Evolutionary conservation across 192 early-diverging fungal species (phyloP).

Genomic region (Rhizophagus sp.): DNA sequence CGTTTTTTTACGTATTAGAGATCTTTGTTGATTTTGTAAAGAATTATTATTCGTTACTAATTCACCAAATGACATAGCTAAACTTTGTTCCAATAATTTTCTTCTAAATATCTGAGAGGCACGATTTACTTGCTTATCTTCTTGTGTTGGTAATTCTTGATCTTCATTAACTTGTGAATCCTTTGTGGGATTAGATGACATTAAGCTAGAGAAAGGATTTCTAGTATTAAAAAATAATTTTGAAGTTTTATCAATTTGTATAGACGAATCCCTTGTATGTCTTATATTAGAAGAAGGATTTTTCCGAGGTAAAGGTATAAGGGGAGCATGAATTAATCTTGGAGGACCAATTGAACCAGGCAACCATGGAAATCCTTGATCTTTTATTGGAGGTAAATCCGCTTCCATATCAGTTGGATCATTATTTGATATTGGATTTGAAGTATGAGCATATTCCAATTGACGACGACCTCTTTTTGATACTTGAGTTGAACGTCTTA

Average conservation of each 20-base stretch:
- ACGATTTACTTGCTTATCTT: neutral
- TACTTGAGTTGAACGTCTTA: neutral
- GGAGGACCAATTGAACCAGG: neutral
- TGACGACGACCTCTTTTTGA: neutral
- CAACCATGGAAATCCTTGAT: neutral
- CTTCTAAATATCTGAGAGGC: constrained; percentile 19
- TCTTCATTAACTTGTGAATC: neutral
- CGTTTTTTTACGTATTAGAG: constrained; percentile 7
- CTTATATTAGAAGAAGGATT: neutral
- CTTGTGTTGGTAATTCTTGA: neutral
- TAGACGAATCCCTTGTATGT: neutral
- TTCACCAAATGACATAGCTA: neutral
- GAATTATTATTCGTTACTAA: neutral
- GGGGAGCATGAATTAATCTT: constrained; percentile 17
- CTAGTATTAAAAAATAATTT: neutral
- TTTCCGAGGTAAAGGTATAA: neutral
- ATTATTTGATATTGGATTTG: constrained; percentile 1
- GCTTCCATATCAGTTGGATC: constrained; percentile 25
- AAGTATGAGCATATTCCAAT: constrained; percentile 1
- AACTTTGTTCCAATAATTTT: constrained; percentile 18
- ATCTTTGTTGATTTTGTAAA: neutral
- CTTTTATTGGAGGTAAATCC: neutral
- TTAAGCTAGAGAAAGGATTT: neutral
- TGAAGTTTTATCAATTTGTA: neutral
- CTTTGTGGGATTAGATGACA: neutral